Evolutionary conservation across 768 basidiomycete genomes (phyloP), one percentile per base, ranked within the genome.

Genomic region (Psilocybe cubensis): DNA sequence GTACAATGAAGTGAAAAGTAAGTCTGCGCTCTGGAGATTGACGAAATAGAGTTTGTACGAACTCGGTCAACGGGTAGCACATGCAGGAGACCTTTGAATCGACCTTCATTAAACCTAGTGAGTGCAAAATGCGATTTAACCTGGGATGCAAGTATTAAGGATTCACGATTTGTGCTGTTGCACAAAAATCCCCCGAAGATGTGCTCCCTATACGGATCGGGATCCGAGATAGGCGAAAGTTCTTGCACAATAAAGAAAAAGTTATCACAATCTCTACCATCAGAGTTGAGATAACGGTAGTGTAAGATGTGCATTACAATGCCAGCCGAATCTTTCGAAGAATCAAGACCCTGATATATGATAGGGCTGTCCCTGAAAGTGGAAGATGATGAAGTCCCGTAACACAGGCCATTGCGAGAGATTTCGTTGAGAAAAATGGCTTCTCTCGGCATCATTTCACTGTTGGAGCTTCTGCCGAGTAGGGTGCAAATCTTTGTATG

Each of bases 101-200:
- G n/a, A n/a, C n/a, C n/a, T n/a, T n/a, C n/a, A n/a, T n/a, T n/a
- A n/a, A n/a, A n/a, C n/a, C n/a, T n/a, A n/a, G n/a, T n/a, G n/a
- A n/a, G n/a, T n/a, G n/a, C n/a, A n/a, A n/a, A n/a, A n/a, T n/a
- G n/a, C n/a, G n/a, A n/a, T n/a, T n/a, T n/a, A n/a, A n/a, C n/a
- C n/a, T n/a, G n/a, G n/a, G n/a, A n/a, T n/a, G n/a, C n/a, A n/a
- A n/a, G n/a, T n/a, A n/a, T n/a, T n/a, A n/a, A n/a, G n/a, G n/a
- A n/a, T 28, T 27, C 21, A 14, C 35, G 14, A 27, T 21, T 21
- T 6, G 23, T 43, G 14, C 24, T 14, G 18, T 27, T 20, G 23
- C 41, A 48, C 14, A 58, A 44, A 40, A 53, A 58, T 45, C 60
- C 60, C 2, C 40, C 60, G 47, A 62, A 58, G 8, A 40, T 5